Base-by-base conservation (phyloP, 371 early-diverging fungal species). In the Saksenaea vasiformis region DNA sequence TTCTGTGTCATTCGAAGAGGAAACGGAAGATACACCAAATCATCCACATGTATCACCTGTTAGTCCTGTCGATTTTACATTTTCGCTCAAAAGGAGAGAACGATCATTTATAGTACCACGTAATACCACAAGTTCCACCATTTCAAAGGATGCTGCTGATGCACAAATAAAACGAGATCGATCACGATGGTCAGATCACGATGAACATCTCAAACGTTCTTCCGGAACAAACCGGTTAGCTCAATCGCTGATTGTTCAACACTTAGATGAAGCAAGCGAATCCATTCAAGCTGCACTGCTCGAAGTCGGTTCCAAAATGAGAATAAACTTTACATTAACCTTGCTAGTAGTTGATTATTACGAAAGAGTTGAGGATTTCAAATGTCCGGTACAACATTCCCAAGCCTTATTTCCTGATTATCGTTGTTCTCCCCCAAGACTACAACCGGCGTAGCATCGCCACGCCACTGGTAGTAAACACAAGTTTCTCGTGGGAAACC, bases 301-400 rank as follows among this genome's bases (percentile, higher is more conserved):
- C 9, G 86, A 86, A 71, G 80, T 80, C 71, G 51, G 62, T 11
- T 37, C 1, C 34, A 37, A 58, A 17, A 1, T 11, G 26, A 7
- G 3, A 39, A 47, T 28, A 37, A 0, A 8, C 13, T 56, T 27
- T 38, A 14, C 22, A 37, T 43, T 17, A 51, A 36, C 19, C 31
- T 39, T 39, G 3, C 15, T 27, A 5, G n/a, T 38, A 67, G 73
- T 61, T 84, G 54, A 80, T 84, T 35, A 69, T 80, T 34, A 78
- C 75, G 24, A 84, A 82, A 57, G 84, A 83, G 60, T 66, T 86
- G 39, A 76, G 74, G 15, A 72, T 84, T 22, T 65, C 79, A 0
- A 82, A 73, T 53, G 75, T 78, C 0, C 74, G 79, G 5, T 80
- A 83, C 39, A 82, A 75, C 58, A 70, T 83, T 24, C 86, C 86